Base-by-base conservation (phyloP, 208 protist species). In the Crithidia sp. region DNA sequence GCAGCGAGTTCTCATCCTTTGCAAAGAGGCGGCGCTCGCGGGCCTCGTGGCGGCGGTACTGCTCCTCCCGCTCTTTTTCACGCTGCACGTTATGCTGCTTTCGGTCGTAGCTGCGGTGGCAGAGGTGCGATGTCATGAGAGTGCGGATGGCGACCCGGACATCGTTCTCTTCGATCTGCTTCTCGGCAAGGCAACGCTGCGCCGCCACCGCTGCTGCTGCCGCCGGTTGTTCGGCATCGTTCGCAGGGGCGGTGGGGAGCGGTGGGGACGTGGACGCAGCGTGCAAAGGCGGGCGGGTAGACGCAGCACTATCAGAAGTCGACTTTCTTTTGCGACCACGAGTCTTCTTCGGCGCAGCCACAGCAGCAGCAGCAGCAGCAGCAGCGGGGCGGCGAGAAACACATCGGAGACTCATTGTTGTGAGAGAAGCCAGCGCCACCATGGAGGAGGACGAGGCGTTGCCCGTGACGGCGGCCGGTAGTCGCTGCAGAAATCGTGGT, bases 121-220 rank as follows among this genome's bases (percentile, higher is more conserved):
- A 57, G 52, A 92, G 78, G 72, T 95, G 85, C 28, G 76, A 54
- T 40, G 75, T 63, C 90, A 95, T 95, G 60, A 95, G 70, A 58
- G 81, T 54, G 6, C 90, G 90, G 79, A 95, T 92, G 5, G 85
- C 86, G 2, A 95, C 65, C n/a, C 90, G 79, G 45, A 82, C 86
- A 61, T 95, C 90, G 49, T 82, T 83, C 72, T 95, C 88, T 17
- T n/a, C 53, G 41, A 93, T 55, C n/a, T 53, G 39, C 4, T 5
- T 7, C 3, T 68, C 63, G 14, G 9, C 39, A 49, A 49, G 12
- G 7, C 9, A 14, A 13, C 12, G 12, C 45, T 7, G 45, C 45
- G 45, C 12, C 45, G 45, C 2, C 45, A 14, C 45, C 9, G 45
- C 45, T 14, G 45, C 45, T 14, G 45, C 9, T 7, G 45, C 7